phyloP scores from a whole-genome alignment of 2,329 filamentous ascomycete species.

The Talaromyces verruculosus region DNA sequence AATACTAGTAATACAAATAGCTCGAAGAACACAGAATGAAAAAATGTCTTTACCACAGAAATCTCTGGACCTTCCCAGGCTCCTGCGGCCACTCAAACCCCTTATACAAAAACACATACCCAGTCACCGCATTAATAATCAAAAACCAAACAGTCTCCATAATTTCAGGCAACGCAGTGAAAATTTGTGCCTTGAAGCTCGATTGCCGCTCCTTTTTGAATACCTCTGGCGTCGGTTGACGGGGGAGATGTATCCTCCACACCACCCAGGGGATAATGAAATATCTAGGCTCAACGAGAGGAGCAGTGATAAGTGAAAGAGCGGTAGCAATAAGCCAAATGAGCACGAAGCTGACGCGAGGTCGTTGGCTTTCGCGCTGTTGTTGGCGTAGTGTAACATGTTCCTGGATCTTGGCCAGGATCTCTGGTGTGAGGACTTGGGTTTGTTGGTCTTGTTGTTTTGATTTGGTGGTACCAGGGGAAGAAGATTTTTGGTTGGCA shows the following conservation, averaged over 20 bases:
- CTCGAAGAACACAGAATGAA: neutral
- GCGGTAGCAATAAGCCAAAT: constrained; percentile 68
- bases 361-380: constrained; percentile 29
- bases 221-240: constrained; percentile 34
- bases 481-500: constrained; percentile 24
- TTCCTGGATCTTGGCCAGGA: constrained; percentile 32
- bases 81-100: constrained; percentile 61
- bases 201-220: constrained; percentile 25
- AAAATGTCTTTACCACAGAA: constrained; percentile 53
- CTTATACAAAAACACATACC: constrained; percentile 57
- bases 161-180: constrained; percentile 34
- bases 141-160: constrained; percentile 61
- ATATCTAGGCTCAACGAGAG: constrained; percentile 91
- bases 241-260: constrained; percentile 78
- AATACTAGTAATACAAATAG: constrained; percentile 1
- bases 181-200: constrained; percentile 30
- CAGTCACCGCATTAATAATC: constrained; percentile 52
- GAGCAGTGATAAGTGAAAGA: constrained; percentile 80
- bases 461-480: neutral
- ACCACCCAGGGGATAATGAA: constrained; percentile 95
- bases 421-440: constrained; percentile 31
- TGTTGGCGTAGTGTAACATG: constrained; percentile 34
- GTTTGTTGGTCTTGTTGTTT: constrained; percentile 24
- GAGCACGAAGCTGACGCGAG: constrained; percentile 55
- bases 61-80: constrained; percentile 58